Evolutionary conservation across 768 basidiomycete species (phyloP).

Genomic region (Mycena haematopus): DNA sequence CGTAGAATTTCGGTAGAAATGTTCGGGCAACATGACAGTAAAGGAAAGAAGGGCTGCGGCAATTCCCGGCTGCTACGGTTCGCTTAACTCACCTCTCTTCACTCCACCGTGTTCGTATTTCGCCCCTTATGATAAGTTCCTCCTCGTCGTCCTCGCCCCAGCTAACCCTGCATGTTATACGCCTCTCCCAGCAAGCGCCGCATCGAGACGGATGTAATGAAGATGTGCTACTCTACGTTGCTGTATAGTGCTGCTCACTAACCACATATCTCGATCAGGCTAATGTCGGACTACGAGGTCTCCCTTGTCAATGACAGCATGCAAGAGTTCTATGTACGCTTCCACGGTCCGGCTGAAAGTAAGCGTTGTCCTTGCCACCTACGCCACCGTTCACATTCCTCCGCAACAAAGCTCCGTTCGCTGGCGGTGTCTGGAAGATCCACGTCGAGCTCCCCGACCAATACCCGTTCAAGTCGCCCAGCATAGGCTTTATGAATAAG

Average conservation of each 20-base stretch:
- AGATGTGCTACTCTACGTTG: constrained; percentile 65
- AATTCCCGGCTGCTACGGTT: constrained; percentile 21
- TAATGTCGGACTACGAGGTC: constrained; percentile 99
- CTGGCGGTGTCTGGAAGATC: constrained; percentile 99
- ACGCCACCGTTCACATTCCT: constrained; percentile 13
- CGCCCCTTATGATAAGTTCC: constrained; percentile 66
- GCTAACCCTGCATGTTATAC: constrained; percentile 47
- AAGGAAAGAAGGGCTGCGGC: constrained; percentile 8
- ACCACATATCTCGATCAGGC: constrained; percentile 57
- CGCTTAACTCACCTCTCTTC: constrained; percentile 22
- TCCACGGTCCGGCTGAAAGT: constrained; percentile 95
- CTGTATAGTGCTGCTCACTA: constrained; percentile 13
- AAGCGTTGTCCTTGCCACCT: constrained; percentile 40
- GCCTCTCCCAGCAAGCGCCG: constrained; percentile 87
- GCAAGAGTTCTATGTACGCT: constrained; percentile 98
- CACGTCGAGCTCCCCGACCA: constrained; percentile 98
- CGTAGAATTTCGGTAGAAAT: background rate
- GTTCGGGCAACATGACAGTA: background rate
- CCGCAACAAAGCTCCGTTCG: constrained; percentile 81
- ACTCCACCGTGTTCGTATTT: constrained; percentile 26
- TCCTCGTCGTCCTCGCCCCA: constrained; percentile 34
- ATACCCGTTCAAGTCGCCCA: constrained; percentile 98
- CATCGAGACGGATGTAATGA: constrained; percentile 99
- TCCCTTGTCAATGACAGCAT: constrained; percentile 97
- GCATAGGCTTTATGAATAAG: constrained; percentile 99